phyloP scores from a whole-genome alignment of 192 early-diverging fungal genomes.

The Phycomyces nitens region DNA sequence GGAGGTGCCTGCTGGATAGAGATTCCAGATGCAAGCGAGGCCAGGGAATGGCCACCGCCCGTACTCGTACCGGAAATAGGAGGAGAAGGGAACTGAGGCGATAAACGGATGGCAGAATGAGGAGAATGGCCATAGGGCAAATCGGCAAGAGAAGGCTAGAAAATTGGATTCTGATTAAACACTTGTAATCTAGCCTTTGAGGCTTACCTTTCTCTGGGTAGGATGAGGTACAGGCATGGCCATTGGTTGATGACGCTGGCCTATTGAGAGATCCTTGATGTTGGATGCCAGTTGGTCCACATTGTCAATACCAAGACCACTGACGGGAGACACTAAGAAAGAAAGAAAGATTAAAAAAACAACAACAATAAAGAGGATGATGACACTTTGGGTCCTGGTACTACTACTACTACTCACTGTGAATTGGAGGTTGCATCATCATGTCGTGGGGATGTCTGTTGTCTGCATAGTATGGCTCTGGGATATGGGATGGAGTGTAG shows the following conservation, averaged over 20 bases:
- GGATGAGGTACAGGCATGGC: neutral
- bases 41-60: slow-evolving; percentile 13
- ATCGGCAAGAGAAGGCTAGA: neutral
- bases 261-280: neutral
- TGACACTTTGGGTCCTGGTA: too few species aligned
- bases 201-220: neutral
- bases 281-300: neutral
- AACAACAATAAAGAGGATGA: too few species aligned
- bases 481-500: too few species aligned
- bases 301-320: neutral
- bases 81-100: neutral
- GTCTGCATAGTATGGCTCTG: neutral
- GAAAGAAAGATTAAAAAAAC: too few species aligned
- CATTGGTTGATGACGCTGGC: neutral
- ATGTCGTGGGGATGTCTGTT: neutral
- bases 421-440: neutral
- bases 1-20: slow-evolving; percentile 16
- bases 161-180: neutral
- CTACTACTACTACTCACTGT: too few species aligned
- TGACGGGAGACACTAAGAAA: neutral
- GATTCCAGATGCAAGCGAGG: slow-evolving; percentile 21
- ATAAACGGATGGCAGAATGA: neutral
- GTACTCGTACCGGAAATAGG: slow-evolving; percentile 1
- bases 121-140: neutral
- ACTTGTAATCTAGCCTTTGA: too few species aligned